A percentile compares a stretch with the other conserved stretches of the same genome.
Conservation (phyloP, 768 basidiomycete genomes). For the Leccinellum rugosiceps region DNA sequence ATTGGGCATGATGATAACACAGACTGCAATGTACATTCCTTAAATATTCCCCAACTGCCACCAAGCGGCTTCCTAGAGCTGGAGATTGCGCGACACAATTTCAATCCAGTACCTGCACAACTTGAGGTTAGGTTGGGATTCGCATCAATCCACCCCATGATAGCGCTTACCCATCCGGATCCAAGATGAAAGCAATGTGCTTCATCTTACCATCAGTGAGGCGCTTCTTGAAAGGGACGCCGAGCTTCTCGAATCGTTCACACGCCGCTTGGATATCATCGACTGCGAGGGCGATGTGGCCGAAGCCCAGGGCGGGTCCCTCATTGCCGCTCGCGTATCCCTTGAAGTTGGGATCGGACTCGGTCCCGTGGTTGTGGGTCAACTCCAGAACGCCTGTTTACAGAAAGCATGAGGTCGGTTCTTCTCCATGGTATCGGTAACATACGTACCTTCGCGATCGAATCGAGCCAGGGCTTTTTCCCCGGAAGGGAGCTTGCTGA, state of each 20-base stretch:
- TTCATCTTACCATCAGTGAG: constrained; percentile 84
- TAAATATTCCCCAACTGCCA: not conserved
- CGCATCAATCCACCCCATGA: not conserved
- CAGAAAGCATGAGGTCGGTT: not conserved
- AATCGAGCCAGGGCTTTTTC: constrained; percentile 50
- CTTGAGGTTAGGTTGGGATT: not conserved
- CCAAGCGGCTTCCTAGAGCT: constrained; percentile 16
- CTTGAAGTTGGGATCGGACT: constrained; percentile 69
- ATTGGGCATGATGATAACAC: not conserved
- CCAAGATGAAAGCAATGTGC: constrained; percentile 79
- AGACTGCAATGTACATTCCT: not conserved
- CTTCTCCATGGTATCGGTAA: not conserved
- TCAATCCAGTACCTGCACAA: constrained; percentile 58
- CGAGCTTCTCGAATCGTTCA: constrained; percentile 73
- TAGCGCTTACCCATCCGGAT: constrained; percentile 70
- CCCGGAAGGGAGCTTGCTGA: constrained; percentile 44
- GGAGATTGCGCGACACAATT: constrained; percentile 39
- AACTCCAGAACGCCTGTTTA: constrained; percentile 73
- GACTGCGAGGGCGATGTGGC: constrained; percentile 86
- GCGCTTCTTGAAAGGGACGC: constrained; percentile 85
- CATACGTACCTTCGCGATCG: constrained; percentile 59
- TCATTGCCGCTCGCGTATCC: constrained; percentile 87
- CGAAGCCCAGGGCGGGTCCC: constrained; percentile 75
- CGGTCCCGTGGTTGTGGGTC: constrained; percentile 89
- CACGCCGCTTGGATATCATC: constrained; percentile 82